Conservation (phyloP, 306 rosid genomes). For the Acacia melanoxylon region DNA sequence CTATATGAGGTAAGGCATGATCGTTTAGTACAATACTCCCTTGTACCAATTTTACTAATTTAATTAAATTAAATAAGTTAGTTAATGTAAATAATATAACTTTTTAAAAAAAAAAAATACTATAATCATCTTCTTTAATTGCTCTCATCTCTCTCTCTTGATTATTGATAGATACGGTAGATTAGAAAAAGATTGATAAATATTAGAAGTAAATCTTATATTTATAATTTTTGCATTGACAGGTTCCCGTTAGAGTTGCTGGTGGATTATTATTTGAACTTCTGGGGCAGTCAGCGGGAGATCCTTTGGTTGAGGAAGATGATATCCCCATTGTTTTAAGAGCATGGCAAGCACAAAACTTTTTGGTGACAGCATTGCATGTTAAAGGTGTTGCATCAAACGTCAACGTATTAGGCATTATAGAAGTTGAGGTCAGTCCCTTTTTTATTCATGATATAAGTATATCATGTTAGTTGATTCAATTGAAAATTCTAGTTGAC, state of each 20-base stretch:
- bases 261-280: conserved; percentile 93
- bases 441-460: not conserved
- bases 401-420: conserved; percentile 71
- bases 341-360: conserved; percentile 92
- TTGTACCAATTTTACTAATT: no score
- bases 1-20: conserved; percentile 61
- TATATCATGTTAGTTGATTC: not conserved
- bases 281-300: conserved; percentile 87
- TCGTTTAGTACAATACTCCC: not conserved
- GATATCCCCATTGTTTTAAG: conserved; percentile 86
- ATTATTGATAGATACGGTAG: no score
- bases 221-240: not conserved
- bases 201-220: no score
- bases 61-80: no score
- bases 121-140: no score
- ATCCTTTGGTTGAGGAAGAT: conserved; percentile 79
- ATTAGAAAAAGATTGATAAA: no score
- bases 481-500: not conserved
- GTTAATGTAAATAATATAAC: no score
- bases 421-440: conserved; percentile 84
- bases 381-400: conserved; percentile 64
- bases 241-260: conserved; percentile 93
- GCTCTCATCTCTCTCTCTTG: no score
- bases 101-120: no score
- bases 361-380: conserved; percentile 79